phyloP scores from a whole-genome alignment of 2,329 filamentous ascomycete genomes.

The Sporothrix phasma region DNA sequence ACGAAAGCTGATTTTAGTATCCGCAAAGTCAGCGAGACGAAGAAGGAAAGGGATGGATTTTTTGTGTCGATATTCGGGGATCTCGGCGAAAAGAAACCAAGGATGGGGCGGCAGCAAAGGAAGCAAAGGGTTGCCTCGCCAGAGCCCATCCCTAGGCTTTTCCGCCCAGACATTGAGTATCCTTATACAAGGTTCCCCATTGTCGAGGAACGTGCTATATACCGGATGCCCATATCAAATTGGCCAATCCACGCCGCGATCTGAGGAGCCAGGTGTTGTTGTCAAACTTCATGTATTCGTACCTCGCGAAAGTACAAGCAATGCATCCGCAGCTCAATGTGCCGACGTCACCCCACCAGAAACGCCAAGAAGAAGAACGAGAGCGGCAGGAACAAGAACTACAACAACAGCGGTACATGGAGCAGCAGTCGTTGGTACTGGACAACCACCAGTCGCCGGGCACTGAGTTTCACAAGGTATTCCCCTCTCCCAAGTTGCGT shows the following conservation, averaged over 20 bases:
- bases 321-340: conserved; percentile 96
- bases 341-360: conserved; percentile 60
- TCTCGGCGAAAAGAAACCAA: conserved; percentile 78
- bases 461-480: conserved; percentile 28
- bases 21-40: conserved; percentile 63
- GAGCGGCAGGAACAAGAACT: conserved; percentile 39
- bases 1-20: conserved; percentile 63
- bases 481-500: not conserved
- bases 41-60: conserved; percentile 89
- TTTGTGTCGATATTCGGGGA: conserved; percentile 90
- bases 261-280: conserved; percentile 90
- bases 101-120: conserved; percentile 66
- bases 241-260: conserved; percentile 89
- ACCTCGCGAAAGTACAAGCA: conserved; percentile 94
- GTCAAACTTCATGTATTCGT: conserved; percentile 99
- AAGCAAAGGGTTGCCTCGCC: conserved; percentile 67
- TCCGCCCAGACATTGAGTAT: conserved; percentile 86
- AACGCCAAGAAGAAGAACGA: conserved; percentile 34
- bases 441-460: conserved; percentile 20
- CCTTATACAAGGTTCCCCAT: conserved; percentile 94
- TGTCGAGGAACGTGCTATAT: conserved; percentile 90
- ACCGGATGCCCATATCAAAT: conserved; percentile 96
- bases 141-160: conserved; percentile 59
- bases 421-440: conserved; percentile 18
- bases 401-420: conserved; percentile 26